phyloP scores from a whole-genome alignment of 2,329 filamentous ascomycete genomes.

The Emmonsiellopsis sp. region DNA sequence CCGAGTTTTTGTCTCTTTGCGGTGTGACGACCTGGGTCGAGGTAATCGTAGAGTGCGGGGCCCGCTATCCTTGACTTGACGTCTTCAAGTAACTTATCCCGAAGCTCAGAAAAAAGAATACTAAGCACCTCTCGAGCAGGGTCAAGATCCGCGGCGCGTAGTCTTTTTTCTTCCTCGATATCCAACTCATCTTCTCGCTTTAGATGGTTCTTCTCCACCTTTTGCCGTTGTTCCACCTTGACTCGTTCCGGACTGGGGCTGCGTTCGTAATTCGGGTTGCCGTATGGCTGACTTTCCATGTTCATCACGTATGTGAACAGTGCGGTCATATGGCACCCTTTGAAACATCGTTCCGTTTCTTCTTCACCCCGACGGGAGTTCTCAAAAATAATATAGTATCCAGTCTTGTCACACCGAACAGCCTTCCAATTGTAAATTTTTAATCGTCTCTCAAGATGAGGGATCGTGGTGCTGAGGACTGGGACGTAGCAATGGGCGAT shows the following conservation, averaged over 20 bases:
- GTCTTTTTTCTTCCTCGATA: conserved; percentile 79
- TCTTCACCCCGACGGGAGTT: conserved; percentile 66
- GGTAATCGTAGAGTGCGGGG: conserved; percentile 67
- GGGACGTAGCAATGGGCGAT: conserved; percentile 81
- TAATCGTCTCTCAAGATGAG: conserved; percentile 81
- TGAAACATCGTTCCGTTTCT: conserved; percentile 73
- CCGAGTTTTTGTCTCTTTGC: conserved; percentile 74
- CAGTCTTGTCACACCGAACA: conserved; percentile 72
- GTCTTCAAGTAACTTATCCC: conserved; percentile 78
- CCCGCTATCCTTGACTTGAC: conserved; percentile 81
- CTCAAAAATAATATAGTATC: conserved; percentile 88
- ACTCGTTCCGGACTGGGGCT: conserved; percentile 38
- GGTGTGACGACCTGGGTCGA: conserved; percentile 72
- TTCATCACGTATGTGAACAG: conserved; percentile 90
- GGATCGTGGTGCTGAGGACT: conserved; percentile 72
- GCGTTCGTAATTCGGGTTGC: conserved; percentile 53
- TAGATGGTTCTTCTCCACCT: conserved; percentile 57
- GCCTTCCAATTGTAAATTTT: conserved; percentile 75
- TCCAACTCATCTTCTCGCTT: conserved; percentile 71
- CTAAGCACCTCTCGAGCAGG: conserved; percentile 79
- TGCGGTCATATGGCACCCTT: conserved; percentile 66
- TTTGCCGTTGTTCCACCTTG: conserved; percentile 43
- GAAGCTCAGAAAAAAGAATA: conserved; percentile 68
- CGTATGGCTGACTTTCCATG: conserved; percentile 72
- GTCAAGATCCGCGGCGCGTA: conserved; percentile 79